Percentiles rank a stretch among this genome's conserved stretches.
These are phyloP conservation scores for Papiliotrema fonsecae DNA, from an alignment of 1,284 basidiomycete genomes.

Conservation along the genomic window DNA sequence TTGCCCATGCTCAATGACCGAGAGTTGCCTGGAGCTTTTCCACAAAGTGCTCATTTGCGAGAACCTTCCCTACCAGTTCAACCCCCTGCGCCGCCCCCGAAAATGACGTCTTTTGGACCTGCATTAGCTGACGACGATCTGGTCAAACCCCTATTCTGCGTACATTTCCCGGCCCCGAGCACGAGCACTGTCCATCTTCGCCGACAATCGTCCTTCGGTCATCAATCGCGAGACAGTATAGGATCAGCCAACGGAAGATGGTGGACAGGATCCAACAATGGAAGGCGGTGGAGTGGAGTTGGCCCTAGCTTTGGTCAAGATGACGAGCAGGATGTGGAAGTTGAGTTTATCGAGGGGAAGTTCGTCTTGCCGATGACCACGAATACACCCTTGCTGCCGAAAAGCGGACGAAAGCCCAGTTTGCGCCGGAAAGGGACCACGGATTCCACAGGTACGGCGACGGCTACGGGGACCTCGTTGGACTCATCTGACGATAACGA, in stretches of 20 bases:
- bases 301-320: neutral
- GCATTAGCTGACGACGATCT: slow-evolving; percentile 3
- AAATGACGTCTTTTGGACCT: neutral
- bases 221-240: slow-evolving; percentile 7
- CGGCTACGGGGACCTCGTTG: neutral
- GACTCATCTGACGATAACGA: slow-evolving; percentile 1
- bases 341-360: slow-evolving; percentile 3
- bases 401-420: neutral
- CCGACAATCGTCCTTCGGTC: slow-evolving; percentile 14
- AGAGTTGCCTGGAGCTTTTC: slow-evolving; percentile 30
- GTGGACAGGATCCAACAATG: slow-evolving; percentile 13
- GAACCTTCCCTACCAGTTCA: slow-evolving; percentile 2
- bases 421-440: neutral
- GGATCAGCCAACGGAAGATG: slow-evolving; percentile 13
- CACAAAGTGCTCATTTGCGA: slow-evolving; percentile 18
- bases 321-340: neutral
- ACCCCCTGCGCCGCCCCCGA: neutral
- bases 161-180: slow-evolving; percentile 21
- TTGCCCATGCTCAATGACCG: slow-evolving; percentile 9
- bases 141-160: slow-evolving; percentile 28
- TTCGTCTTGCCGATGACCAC: neutral
- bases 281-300: slow-evolving; percentile 2
- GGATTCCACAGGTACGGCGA: neutral
- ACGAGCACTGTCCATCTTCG: slow-evolving; percentile 19
- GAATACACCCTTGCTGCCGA: neutral